Evolutionary conservation across 2,329 filamentous ascomycete species (phyloP).

Genomic region (Aurifilum marmelostoma): DNA sequence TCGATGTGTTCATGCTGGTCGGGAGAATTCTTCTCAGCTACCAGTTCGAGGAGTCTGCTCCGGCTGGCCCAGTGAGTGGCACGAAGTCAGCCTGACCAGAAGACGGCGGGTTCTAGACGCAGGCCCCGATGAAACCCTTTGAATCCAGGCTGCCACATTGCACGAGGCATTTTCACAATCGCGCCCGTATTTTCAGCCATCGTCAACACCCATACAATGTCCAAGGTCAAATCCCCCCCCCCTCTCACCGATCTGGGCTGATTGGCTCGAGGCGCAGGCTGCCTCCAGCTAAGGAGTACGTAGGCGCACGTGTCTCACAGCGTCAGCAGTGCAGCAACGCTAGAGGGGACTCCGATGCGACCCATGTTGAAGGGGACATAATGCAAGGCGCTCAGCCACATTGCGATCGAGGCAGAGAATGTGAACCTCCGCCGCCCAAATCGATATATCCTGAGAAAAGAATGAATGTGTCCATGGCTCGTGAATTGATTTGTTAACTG

Average conservation of each 20-base stretch:
- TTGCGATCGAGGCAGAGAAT: not conserved
- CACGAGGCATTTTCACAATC: not conserved
- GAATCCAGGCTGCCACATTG: not conserved
- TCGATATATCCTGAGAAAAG: too few relatives aligned
- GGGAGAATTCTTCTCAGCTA: not conserved
- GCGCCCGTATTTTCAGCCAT: not conserved
- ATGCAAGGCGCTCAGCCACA: conserved; percentile 8
- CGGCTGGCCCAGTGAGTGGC: not conserved
- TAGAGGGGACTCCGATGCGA: not conserved
- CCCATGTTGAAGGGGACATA: not conserved
- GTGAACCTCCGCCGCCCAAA: not conserved
- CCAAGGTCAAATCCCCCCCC: not conserved
- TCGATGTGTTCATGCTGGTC: too few relatives aligned
- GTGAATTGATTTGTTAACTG: not conserved
- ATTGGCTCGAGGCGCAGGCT: conserved; percentile 9
- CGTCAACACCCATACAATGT: not conserved
- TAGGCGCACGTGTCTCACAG: not conserved
- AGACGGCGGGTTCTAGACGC: not conserved
- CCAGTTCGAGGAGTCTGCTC: not conserved
- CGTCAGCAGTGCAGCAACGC: conserved; percentile 1
- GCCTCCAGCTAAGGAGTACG: not conserved
- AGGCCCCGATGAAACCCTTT: not conserved
- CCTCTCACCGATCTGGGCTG: not conserved
- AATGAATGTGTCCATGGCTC: not conserved
- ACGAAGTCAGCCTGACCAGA: not conserved